A percentile compares a stretch with the other conserved stretches of the same genome.
phyloP scores from a whole-genome alignment of 345 rosid genomes.

The Populus ilicifolia region DNA sequence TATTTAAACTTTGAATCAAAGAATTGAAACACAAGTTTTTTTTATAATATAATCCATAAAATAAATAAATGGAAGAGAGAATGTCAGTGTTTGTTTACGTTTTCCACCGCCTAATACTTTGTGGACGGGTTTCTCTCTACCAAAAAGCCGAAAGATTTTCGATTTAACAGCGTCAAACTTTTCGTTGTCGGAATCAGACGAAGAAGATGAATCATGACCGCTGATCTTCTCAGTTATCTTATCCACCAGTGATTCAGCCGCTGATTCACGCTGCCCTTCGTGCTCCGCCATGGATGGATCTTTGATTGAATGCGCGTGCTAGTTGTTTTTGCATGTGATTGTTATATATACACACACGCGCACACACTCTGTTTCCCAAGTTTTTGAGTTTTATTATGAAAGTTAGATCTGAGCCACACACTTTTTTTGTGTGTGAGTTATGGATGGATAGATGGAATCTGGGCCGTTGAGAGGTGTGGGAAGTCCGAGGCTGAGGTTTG shows the following conservation, averaged over 20 bases:
- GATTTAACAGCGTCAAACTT: constrained; percentile 39
- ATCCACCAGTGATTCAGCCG: constrained; percentile 43
- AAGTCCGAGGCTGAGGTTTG: constrained; percentile 29
- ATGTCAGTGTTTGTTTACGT: constrained; percentile 14
- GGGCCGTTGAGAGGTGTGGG: constrained; percentile 16
- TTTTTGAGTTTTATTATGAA: too few relatives aligned
- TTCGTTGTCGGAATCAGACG: constrained; percentile 61
- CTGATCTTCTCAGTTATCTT: constrained; percentile 54
- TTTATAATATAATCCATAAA: too few relatives aligned
- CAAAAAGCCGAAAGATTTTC: constrained; percentile 33
- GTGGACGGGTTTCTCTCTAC: constrained; percentile 36
- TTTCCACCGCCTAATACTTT: constrained; percentile 40
- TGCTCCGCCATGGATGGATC: constrained; percentile 39
- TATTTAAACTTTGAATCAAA: neutral
- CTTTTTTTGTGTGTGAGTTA: neutral
- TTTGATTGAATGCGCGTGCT: neutral
- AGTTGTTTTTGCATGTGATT: too few relatives aligned
- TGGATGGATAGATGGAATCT: constrained; percentile 17
- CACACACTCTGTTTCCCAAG: neutral
- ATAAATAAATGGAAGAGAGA: neutral
- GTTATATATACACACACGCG: too few relatives aligned
- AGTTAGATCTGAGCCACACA: too few relatives aligned
- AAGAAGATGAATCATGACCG: constrained; percentile 42
- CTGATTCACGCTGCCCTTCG: constrained; percentile 18
- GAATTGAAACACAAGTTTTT: neutral